Conservation (phyloP, 148 eudicot species). For the Rhododendron ferrugineum region DNA sequence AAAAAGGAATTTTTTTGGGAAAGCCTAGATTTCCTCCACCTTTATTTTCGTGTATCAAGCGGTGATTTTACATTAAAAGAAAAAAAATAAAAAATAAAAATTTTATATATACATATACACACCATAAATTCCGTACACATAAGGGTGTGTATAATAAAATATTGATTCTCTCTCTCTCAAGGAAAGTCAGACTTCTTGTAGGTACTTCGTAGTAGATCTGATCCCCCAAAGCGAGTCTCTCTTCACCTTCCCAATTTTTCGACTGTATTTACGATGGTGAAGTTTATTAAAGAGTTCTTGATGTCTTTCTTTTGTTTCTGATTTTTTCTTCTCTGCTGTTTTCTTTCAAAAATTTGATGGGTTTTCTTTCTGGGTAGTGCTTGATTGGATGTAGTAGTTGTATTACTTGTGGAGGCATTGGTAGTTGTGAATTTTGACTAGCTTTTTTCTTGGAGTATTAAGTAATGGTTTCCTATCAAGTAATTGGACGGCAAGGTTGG, state of each 20-base stretch:
- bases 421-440: not conserved
- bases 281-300: not conserved
- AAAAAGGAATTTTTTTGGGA: not conserved
- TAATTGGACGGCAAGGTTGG: not conserved
- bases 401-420: not conserved
- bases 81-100: too few species aligned
- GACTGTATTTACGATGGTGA: not conserved
- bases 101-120: not conserved
- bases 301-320: not conserved
- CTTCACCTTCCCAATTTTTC: not conserved
- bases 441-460: not conserved
- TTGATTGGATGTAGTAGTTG: not conserved
- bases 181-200: constrained; percentile 2
- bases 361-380: not conserved
- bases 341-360: not conserved
- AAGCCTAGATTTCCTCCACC: constrained; percentile 4
- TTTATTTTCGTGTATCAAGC: not conserved
- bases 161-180: not conserved
- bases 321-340: not conserved
- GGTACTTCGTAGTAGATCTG: constrained; percentile 9
- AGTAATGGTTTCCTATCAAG: not conserved
- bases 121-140: not conserved
- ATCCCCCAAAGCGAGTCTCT: not conserved
- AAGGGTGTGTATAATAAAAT: not conserved
- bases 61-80: not conserved